Base-by-base conservation (phyloP, 2,329 filamentous ascomycete genomes). In the Plectosphaerella plurivora region DNA sequence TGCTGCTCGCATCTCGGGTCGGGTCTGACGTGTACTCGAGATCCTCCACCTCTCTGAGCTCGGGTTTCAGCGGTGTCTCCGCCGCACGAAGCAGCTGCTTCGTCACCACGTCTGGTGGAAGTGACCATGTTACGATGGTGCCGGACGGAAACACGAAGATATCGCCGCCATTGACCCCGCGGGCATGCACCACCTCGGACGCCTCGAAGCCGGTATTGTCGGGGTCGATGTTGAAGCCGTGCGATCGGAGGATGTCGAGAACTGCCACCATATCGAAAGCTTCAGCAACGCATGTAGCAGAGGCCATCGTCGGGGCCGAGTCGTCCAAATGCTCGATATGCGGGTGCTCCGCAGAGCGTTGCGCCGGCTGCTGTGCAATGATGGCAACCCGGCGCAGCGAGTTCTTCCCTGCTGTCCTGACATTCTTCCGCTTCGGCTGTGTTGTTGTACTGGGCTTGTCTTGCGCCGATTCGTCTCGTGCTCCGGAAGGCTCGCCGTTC, bases 111-210 rank as follows among this genome's bases (percentile, higher is more conserved):
- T 87, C 83, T 55, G 91, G 82, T 1, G 90, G 86, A 1, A 97
- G 77, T 5, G 89, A 89, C 94, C 94, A 99, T 22, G 90, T 87
- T 6, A 97, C 94, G 8, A 97, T 81, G 12, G 92, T 96, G 11
- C 94, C 94, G 0, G 92, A 96, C 9, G 93, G 91, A 60, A 99
- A 99, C 52, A 99, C 86, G 65, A 97, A 97, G 49, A 97, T 84
- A 70, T 99, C 94, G 35, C 91, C 92, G 53, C 83, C 77, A 64
- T 83, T 80, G 54, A 79, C 74, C 9, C 77, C 76, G 49, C 81
- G 73, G 7, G 82, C 83, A 62, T 87, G 83, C 47, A 87, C 79
- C 6, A 87, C 82, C 61, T 86, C 82, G 57, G 75, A 74, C 46
- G 76, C 72, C 58, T 85, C 81, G 59, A 87, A 85, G 14, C 76